Conservation (phyloP, 78 protist species). For the Thecamonas trahens region DNA sequence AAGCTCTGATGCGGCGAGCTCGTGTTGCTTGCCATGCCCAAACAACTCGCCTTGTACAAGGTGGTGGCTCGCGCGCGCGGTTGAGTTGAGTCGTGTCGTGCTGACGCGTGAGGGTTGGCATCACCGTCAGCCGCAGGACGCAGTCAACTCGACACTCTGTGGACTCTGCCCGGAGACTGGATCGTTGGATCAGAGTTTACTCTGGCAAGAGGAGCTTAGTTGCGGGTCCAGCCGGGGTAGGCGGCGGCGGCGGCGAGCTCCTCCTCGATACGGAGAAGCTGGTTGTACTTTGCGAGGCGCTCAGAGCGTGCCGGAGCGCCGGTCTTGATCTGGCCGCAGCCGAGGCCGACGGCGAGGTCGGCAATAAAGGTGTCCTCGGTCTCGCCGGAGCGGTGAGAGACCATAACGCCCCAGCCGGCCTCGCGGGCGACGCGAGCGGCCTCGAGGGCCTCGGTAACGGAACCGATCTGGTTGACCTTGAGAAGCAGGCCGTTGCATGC, state of each 20-base stretch:
- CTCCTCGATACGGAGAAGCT: conserved; percentile 91
- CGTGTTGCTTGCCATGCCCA: too few species aligned
- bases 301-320: conserved; percentile 99
- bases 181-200: too few species aligned
- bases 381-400: conserved; percentile 96
- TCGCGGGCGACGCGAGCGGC: conserved; percentile 64
- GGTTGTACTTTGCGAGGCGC: conserved; percentile 98
- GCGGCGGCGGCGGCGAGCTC: conserved; percentile 35
- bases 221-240: too few species aligned
- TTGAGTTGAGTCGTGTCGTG: too few species aligned
- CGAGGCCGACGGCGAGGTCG: conserved; percentile 95
- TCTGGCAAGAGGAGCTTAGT: too few species aligned
- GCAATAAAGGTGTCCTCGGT: conserved; percentile 97
- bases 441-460: conserved; percentile 81
- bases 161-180: too few species aligned
- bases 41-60: too few species aligned
- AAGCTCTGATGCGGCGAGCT: too few species aligned
- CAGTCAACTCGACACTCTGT: too few species aligned
- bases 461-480: conserved; percentile 97
- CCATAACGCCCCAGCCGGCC: conserved; percentile 96
- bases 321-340: conserved; percentile 99
- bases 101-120: too few species aligned
- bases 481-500: conserved; percentile 94
- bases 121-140: too few species aligned
- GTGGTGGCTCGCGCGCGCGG: too few species aligned